Evolutionary conservation across 2,329 filamentous ascomycete genomes (phyloP).

Genomic region (Drechslerella dactyloides): DNA sequence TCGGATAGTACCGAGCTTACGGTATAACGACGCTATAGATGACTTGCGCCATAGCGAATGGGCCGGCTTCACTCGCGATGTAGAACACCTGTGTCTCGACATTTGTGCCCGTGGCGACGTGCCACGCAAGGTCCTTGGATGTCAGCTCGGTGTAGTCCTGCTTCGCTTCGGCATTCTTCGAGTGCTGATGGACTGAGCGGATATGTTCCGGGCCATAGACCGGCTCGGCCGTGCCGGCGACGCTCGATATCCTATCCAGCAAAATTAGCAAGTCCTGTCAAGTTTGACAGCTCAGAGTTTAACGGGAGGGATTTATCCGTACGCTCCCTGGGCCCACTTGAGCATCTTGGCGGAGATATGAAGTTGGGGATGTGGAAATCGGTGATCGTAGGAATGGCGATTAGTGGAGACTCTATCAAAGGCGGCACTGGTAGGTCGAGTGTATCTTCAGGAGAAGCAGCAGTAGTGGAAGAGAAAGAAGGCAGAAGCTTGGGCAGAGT

Average conservation of each 20-base stretch:
- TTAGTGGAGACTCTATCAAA: neutral
- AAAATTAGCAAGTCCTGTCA: neutral
- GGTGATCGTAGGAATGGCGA: neutral
- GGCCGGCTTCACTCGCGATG: conserved; percentile 77
- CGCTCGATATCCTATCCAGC: conserved; percentile 68
- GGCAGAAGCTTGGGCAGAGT: neutral
- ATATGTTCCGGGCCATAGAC: conserved; percentile 91
- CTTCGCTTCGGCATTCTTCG: conserved; percentile 56
- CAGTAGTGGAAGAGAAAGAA: neutral
- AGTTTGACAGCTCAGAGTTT: neutral
- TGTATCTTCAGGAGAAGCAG: neutral
- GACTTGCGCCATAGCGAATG: conserved; percentile 80
- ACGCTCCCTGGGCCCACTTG: conserved; percentile 45
- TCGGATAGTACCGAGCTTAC: conserved; percentile 13
- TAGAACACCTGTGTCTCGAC: conserved; percentile 98
- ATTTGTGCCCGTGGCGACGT: conserved; percentile 76
- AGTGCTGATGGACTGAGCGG: conserved; percentile 81
- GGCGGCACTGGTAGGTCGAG: neutral
- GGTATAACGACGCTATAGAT: conserved; percentile 92
- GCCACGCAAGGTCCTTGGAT: conserved; percentile 82
- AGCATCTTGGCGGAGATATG: conserved; percentile 29
- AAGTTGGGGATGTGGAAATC: neutral
- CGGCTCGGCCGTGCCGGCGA: conserved; percentile 94
- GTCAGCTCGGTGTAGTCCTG: conserved; percentile 72
- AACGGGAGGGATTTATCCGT: conserved; percentile 7